Evolutionary conservation across 1,284 basidiomycete species (phyloP).

Genomic region (Clitocybe nebularis): DNA sequence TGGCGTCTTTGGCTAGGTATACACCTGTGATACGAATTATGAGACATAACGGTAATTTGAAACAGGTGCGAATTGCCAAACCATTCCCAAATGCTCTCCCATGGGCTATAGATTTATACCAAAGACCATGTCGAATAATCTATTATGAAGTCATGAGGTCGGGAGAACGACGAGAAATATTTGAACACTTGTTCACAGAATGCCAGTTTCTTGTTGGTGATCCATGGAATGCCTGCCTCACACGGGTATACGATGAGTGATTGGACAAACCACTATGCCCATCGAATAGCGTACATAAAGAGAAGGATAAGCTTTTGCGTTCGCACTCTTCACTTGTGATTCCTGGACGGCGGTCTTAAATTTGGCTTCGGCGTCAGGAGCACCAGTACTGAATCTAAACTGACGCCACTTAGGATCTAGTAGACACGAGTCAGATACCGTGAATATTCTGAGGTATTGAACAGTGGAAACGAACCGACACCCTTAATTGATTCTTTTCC

Average conservation of each 20-base stretch:
- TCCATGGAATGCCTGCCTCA: conserved; percentile 66
- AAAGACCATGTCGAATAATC: conserved; percentile 65
- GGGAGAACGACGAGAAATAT: conserved; percentile 1
- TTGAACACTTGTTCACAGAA: conserved; percentile 38
- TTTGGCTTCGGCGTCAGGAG: conserved; percentile 62
- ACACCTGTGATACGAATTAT: conserved; percentile 38
- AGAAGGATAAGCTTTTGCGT: conserved; percentile 45
- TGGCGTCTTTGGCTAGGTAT: conserved; percentile 57
- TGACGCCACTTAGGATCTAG: conserved; percentile 47
- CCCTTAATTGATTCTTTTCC: conserved; percentile 45
- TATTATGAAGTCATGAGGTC: conserved; percentile 22
- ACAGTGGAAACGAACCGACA: conserved; percentile 47
- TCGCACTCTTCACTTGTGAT: conserved; percentile 32
- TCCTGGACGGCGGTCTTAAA: conserved; percentile 40
- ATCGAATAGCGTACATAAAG: conserved; percentile 45
- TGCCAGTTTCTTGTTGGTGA: conserved; percentile 61
- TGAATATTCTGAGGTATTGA: no score
- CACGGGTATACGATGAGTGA: no score
- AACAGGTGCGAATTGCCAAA: conserved; percentile 12
- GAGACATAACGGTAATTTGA: not conserved
- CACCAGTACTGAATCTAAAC: conserved; percentile 61
- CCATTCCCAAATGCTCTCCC: conserved; percentile 60
- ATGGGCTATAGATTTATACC: conserved; percentile 47
- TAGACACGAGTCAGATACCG: conserved; percentile 3
- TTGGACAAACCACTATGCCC: no score